Evolutionary conservation across 1,139 yeast genomes (phyloP).

Genomic region (Yamadazyma oceani): DNA sequence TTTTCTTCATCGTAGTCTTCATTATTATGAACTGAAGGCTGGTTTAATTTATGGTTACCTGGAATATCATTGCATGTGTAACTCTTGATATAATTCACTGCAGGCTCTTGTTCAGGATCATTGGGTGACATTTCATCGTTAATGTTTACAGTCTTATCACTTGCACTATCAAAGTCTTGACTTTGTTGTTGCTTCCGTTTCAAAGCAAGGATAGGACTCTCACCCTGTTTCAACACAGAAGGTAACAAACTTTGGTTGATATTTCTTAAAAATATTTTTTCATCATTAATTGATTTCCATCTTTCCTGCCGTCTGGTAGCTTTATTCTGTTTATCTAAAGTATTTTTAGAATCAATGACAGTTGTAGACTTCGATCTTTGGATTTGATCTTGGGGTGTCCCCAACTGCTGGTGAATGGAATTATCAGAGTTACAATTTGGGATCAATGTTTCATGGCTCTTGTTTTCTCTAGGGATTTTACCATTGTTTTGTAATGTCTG

Average conservation of each 20-base stretch:
- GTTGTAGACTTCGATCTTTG: slow-evolving; percentile 30
- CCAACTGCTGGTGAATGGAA: slow-evolving; percentile 6
- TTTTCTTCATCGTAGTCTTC: background rate
- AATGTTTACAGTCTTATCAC: background rate
- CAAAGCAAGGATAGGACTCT: slow-evolving; percentile 31
- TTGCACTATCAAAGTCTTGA: slow-evolving; percentile 3
- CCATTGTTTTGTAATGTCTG: slow-evolving; percentile 1
- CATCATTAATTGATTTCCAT: slow-evolving; percentile 35
- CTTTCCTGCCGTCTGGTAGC: slow-evolving; percentile 21
- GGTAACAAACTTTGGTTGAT: slow-evolving; percentile 37
- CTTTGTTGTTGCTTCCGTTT: slow-evolving; percentile 25
- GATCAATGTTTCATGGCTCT: slow-evolving; percentile 15
- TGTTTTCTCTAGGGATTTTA: slow-evolving; percentile 2
- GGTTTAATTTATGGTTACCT: too few species aligned
- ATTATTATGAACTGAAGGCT: background rate
- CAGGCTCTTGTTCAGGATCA: background rate
- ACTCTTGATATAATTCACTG: slow-evolving; percentile 3
- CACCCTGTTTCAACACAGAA: slow-evolving; percentile 35
- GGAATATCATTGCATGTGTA: background rate
- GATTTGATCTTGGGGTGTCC: slow-evolving; percentile 9
- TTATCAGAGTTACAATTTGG: slow-evolving; percentile 16
- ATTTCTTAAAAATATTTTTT: slow-evolving; percentile 29
- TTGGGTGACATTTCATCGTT: too few species aligned
- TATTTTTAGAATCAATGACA: slow-evolving; percentile 3
- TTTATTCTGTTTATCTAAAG: slow-evolving; percentile 6